Percentiles rank a stretch among this genome's conserved stretches.
Conservation (phyloP, 2,329 filamentous ascomycete genomes). For the Verticillium isaacii region DNA sequence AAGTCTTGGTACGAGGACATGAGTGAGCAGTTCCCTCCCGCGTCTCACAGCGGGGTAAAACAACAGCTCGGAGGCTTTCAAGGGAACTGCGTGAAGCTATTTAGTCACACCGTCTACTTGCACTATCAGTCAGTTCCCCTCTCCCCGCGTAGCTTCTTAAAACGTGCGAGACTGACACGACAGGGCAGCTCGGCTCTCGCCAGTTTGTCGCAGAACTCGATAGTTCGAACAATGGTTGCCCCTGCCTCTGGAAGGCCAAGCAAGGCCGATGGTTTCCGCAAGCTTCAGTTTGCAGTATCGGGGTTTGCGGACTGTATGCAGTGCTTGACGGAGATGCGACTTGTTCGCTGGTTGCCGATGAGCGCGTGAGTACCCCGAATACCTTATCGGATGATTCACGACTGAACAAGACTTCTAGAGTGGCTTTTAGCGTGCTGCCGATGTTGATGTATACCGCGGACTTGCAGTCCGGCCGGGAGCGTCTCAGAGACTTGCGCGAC, state of each 20-base stretch:
- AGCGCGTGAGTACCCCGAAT: constrained; percentile 33
- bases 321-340: constrained; percentile 37
- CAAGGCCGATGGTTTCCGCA: constrained; percentile 34
- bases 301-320: constrained; percentile 41
- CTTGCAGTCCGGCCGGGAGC: constrained; percentile 23
- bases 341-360: constrained; percentile 41
- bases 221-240: background rate
- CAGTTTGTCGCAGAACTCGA: constrained; percentile 41
- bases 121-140: constrained; percentile 40
- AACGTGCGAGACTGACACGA: background rate
- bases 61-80: constrained; percentile 22
- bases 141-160: background rate
- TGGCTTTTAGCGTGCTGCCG: background rate
- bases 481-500: no score
- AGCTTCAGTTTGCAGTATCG: constrained; percentile 38
- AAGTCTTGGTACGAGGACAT: constrained; percentile 34
- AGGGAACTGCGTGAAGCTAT: constrained; percentile 36
- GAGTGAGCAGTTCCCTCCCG: constrained; percentile 27
- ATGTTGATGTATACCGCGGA: constrained; percentile 16
- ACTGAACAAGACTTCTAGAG: constrained; percentile 26
- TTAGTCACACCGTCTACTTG: constrained; percentile 45
- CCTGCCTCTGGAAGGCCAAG: constrained; percentile 33
- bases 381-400: constrained; percentile 22
- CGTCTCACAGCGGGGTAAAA: constrained; percentile 17
- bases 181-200: constrained; percentile 35